Evolutionary conservation across 73 alveolate genomes (phyloP), one percentile per base, ranked within the genome.

Genomic region (Uronychia setigera): DNA sequence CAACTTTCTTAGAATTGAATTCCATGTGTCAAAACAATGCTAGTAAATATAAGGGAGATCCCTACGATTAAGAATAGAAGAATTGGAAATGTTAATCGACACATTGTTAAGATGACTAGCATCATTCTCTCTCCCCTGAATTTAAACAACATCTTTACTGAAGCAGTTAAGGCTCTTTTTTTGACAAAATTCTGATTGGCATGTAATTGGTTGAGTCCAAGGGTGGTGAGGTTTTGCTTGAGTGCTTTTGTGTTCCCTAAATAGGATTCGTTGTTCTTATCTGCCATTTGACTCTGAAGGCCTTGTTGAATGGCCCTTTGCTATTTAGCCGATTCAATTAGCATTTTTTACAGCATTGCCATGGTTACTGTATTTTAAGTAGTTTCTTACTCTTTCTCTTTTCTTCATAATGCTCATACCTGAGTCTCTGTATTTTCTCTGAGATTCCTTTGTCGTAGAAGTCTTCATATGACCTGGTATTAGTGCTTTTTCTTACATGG

Each of bases 361-460:
- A 60, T 80, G 33, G 26, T 57, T 19, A 79, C 87, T 76, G 35
- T 86, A 33, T 59, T n/a, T 79, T 5, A 84, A 80, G 27, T 86
- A 57, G 34, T 58, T 46, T 26, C 59, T 80, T 87, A 29, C 74
- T 58, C 75, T 60, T 26, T 80, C 93, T 28, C 31, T 87, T 87
- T 35, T 87, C 93, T 60, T 87, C 93, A 74, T 80, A 87, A 80
- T 87, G 88, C 82, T 87, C 93, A 34, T 60, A 87, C 57, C 93
- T 80, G 1, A 87, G 85, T 29, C 31, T 19, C 60, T 87, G 59
- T 60, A 86, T 33, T 32, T 87, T 79, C 58, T 87, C 88, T 0
- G 93, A 87, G 27, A 87, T 60, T 19, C 87, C 87, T 58, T 31
- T 58, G 67, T 87, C 93, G 25, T 75, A 81, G 59, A 87, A 87